Base-by-base conservation (phyloP, 371 early-diverging fungal genomes). In the Rhizopus sp. region DNA sequence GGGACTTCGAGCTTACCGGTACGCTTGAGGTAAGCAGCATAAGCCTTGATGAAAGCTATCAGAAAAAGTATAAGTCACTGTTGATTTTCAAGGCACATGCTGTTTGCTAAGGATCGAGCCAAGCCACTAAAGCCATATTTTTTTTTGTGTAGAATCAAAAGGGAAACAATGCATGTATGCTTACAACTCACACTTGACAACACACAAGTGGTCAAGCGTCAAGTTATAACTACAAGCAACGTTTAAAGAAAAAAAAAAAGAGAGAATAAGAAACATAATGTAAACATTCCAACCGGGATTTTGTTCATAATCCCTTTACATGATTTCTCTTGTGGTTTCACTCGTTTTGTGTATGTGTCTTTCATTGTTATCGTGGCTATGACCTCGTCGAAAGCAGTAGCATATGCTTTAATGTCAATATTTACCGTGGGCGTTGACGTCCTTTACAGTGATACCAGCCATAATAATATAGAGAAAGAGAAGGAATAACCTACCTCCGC, bases 1-100 rank as follows among this genome's bases (percentile, higher is more conserved):
- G 97, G 98, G 68, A 98, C 90, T 75, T 93, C 92, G 74, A 98
- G 89, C 88, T 95, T 94, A 70, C 97, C 97, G 63, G 94, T 88
- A 61, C 91, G 87, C 91, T 95, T 96, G 74, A 96, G 88, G 86
- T 96, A 93, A 69, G 93, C 96, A 71, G 97, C 93, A 78, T 96
- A 96, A 53, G 97, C 95, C 83, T 89, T 89, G 81, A 96, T 88
- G 85, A 98, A 97, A 56, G 84, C 72, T 72, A 63, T 55, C 42
- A 42, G 6, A 46, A 50, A 31, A 15, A 34, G 42, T 23, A 23
- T 23, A 23, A 34, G 9, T 23, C 23, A 23, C 23, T 23, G 23
- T 0, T 41, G 10, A 41, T 12, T 41, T 15, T n/a, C n/a, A 3
- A 31, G 32, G 9, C 3, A 12, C 17, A 10, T 49, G 10, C 1